Evolutionary conservation across 2,329 filamentous ascomycete species (phyloP), one percentile per base, ranked within the genome.

Genomic region (Botrytis hyacinthi): DNA sequence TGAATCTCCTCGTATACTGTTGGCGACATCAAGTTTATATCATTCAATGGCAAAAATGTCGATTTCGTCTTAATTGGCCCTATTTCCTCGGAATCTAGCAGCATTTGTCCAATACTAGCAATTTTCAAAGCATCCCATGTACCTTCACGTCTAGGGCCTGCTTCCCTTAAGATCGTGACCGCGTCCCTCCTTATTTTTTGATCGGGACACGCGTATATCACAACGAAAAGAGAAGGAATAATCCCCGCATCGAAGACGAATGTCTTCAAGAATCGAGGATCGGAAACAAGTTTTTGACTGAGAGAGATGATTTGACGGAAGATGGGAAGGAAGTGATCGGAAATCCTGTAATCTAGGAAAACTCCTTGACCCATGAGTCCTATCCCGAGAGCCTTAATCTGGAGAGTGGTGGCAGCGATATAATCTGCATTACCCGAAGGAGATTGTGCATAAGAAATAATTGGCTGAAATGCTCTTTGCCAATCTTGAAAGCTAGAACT

Each of bases 201-300:
- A 57, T 76, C 68, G 6, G 44, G 46, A 66, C 76, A 77, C 8
- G 70, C 62, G 54, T 73, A 73, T n/a, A 76, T 57, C 10, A 74
- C 75, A 51, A 77, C 75, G 40, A 75, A 78, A 26, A 79, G 57
- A 59, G 71, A 71, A 32, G 77, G 76, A 4, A 78, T 72, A 57
- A 78, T 74, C 16, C 77, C 76, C 65, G 75, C 73, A 69, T 78
- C 76, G 40, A 76, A 77, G n/a, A 77, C 75, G 62, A 78, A 79
- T 22, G 71, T 72, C 70, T 74, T 77, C 46, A 63, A 70, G 29
- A 78, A 78, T 20, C 65, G 71, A 7, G 69, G 70, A 57, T 77
- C 62, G 26, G 51, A 51, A 32, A 74, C 61, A 16, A 78, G 66
- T 1, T 68, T 57, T 35, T 73, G 73, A 54, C 61, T 57, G 29